Base-by-base conservation (phyloP, 495 filamentous ascomycete species). In the Lasiosphaeria hispida region DNA sequence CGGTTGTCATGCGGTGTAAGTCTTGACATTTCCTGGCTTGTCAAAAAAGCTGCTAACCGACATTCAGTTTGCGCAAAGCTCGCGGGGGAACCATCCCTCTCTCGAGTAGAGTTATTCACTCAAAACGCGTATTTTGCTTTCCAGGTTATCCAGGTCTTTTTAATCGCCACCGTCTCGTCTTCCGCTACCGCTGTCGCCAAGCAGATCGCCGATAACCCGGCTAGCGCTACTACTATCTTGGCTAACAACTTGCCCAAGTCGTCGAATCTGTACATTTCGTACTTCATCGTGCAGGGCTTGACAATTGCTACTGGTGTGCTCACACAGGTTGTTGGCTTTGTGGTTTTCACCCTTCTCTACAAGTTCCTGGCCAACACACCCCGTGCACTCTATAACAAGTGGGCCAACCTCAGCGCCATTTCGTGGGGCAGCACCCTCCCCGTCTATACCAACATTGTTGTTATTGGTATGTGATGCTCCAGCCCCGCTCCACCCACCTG, bases 121-220 rank as follows among this genome's bases (percentile, higher is more conserved):
- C 94, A 98, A 68, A 96, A 95, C 66, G 89, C 81, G 48, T 98
- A 96, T 78, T 98, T 97, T 67, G 82, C 80, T 14, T 98, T 97
- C 82, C 92, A 96, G 71, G 88, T 98, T 41, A 80, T 98, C 33
- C 93, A 98, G 72, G 89, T 96, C 14, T 98, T 97, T 79, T 76
- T 98, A 49, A 84, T 98, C 33, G 80, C 91, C 1, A 97, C 94
- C 2, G 41, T 96, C 30, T 75, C 87, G 14, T 89, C 88, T 0
- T 85, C 89, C 4, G 90, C 92, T 11, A 79, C 91, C 0, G 81
- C 88, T 2, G 75, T 81, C 35, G 84, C 83, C 45, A 61, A 70
- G n/a, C 44, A 79, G 19, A 92, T 97, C 60, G 76, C 82, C 41
- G 30, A 84, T 0, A 60, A 89, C 3, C 95, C 94, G 7, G 61